Conservation (phyloP, 2,329 filamentous ascomycete species). For the Plectosphaerella plurivora region DNA sequence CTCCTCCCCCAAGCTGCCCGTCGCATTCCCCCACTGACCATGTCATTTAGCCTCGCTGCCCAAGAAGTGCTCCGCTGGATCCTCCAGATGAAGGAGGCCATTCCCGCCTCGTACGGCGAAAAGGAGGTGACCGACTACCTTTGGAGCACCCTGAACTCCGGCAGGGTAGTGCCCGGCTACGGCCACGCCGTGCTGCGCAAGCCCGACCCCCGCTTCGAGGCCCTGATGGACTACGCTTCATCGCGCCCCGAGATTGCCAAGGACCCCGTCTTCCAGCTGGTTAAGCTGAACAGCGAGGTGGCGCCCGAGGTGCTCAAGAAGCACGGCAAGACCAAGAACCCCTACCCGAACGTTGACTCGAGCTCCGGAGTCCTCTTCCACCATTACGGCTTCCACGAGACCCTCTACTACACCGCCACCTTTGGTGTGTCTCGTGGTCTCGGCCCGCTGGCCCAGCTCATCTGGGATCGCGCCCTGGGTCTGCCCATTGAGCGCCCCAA, state of each 20-base stretch:
- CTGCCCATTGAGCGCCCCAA: constrained; percentile 96
- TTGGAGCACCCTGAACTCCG: constrained; percentile 89
- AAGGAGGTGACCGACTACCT: constrained; percentile 84
- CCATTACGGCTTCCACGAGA: constrained; percentile 97
- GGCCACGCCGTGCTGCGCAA: constrained; percentile 95
- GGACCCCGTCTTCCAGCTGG: constrained; percentile 89
- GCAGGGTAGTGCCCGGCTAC: constrained; percentile 91
- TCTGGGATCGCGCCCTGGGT: constrained; percentile 93
- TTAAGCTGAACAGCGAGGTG: constrained; percentile 88
- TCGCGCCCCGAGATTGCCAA: constrained; percentile 77
- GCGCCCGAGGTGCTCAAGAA: constrained; percentile 86
- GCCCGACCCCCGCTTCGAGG: constrained; percentile 93
- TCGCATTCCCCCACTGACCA: background rate
- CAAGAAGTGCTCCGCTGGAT: constrained; percentile 98
- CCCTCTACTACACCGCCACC: constrained; percentile 83
- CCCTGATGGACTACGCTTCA: constrained; percentile 91
- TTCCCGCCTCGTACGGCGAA: constrained; percentile 73
- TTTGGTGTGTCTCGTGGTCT: constrained; percentile 68
- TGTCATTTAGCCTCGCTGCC: constrained; percentile 65
- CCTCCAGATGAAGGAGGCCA: constrained; percentile 86
- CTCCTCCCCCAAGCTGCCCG: background rate
- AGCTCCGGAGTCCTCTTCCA: constrained; percentile 93
- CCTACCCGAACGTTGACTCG: constrained; percentile 94
- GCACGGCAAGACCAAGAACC: constrained; percentile 98
- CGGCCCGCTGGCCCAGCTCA: constrained; percentile 86